Evolutionary conservation across 1,139 yeast species (phyloP).

Genomic region (Geotrichum bryndzae): DNA sequence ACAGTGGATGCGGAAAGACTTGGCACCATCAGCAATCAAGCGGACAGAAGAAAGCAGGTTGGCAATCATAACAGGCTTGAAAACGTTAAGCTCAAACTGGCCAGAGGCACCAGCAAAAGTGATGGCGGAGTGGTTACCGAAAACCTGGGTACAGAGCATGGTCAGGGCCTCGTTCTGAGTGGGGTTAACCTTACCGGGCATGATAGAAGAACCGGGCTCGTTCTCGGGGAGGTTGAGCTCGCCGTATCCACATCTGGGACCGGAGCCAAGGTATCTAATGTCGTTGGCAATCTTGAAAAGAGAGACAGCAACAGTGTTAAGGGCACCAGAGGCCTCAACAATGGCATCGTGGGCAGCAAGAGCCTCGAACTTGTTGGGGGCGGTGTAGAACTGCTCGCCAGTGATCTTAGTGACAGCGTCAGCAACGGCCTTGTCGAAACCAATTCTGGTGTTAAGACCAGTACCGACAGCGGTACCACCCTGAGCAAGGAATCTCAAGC

Average conservation of each 20-base stretch:
- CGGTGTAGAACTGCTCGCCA: conserved; percentile 83
- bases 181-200: conserved; percentile 99
- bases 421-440: conserved; percentile 82
- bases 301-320: conserved; percentile 90
- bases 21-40: conserved; percentile 79
- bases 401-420: conserved; percentile 73
- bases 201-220: conserved; percentile 97
- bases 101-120: conserved; percentile 98
- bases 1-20: conserved; percentile 89
- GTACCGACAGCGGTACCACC: conserved; percentile 99
- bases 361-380: conserved; percentile 98
- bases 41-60: conserved; percentile 84
- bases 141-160: conserved; percentile 96
- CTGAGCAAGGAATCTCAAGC: conserved; percentile 81
- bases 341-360: conserved; percentile 98
- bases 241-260: conserved; percentile 99
- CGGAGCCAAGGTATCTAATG: conserved; percentile 95
- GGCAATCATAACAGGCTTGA: conserved; percentile 92
- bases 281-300: conserved; percentile 95
- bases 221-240: conserved; percentile 93
- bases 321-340: conserved; percentile 95
- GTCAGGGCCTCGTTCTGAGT: conserved; percentile 98
- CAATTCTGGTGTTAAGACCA: conserved; percentile 88
- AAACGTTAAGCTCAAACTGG: conserved; percentile 95
- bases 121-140: conserved; percentile 92